Evolutionary conservation across 495 filamentous ascomycete species (phyloP).

Genomic region (Penicillium argentinense): DNA sequence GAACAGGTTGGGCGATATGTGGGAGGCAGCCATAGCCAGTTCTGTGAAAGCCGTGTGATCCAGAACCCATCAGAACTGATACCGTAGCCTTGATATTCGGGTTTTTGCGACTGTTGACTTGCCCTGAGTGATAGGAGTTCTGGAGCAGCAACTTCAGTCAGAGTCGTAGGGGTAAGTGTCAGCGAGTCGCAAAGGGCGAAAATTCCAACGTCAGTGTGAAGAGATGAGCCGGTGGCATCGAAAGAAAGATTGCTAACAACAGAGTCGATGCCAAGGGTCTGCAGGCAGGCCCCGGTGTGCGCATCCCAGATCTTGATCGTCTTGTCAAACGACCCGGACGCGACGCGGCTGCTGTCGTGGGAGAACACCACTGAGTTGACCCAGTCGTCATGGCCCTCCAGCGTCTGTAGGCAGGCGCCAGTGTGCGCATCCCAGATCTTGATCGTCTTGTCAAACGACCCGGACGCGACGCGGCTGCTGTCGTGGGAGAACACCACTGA

Average conservation of each 20-base stretch:
- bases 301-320: too few species aligned
- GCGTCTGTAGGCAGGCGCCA: too few species aligned
- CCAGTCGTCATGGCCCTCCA: too few species aligned
- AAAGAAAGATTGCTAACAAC: neutral
- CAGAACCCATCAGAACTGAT: slow-evolving; percentile 15
- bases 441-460: too few species aligned
- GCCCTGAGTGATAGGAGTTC: neutral
- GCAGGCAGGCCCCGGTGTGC: too few species aligned
- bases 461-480: too few species aligned
- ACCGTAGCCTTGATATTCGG: neutral
- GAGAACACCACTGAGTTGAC: too few species aligned
- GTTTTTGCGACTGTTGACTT: neutral
- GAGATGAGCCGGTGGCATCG: neutral
- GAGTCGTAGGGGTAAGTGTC: slow-evolving; percentile 1
- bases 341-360: too few species aligned
- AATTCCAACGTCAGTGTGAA: slow-evolving; percentile 2
- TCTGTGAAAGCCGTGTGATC: neutral
- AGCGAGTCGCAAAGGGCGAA: neutral
- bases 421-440: too few species aligned
- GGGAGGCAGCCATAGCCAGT: neutral
- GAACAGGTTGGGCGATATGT: neutral
- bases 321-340: too few species aligned
- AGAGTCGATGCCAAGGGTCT: neutral
- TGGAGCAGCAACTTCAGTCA: neutral
- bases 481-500: too few species aligned